Conservation (phyloP, 108 stramenopile species). For the Cyclotella sp. region DNA sequence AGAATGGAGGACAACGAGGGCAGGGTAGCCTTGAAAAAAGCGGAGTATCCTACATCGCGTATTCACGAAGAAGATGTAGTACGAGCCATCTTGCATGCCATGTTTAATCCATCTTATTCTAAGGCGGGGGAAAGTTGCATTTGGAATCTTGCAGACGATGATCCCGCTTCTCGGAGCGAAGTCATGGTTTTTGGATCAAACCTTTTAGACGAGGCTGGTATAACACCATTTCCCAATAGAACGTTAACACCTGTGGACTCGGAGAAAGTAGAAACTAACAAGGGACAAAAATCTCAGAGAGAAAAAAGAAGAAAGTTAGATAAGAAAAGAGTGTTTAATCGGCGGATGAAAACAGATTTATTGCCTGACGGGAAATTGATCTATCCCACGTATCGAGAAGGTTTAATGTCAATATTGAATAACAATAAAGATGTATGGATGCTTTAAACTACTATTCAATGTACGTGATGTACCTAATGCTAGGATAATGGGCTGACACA, state of each 20-base stretch:
- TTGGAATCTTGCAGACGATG: conserved; percentile 80
- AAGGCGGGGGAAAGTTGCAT: conserved; percentile 13
- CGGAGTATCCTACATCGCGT: conserved; percentile 58
- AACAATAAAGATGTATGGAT: conserved; percentile 26
- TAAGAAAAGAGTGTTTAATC: conserved; percentile 62
- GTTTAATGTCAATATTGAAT: conserved; percentile 38
- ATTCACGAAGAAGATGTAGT: conserved; percentile 70
- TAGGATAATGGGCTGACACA: no score
- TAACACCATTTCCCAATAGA: conserved; percentile 5
- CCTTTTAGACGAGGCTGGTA: conserved; percentile 33
- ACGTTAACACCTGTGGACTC: neutral
- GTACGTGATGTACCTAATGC: no score
- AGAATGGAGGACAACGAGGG: neutral
- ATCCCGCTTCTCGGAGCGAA: conserved; percentile 59
- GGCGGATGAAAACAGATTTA: conserved; percentile 51
- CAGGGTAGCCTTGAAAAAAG: neutral
- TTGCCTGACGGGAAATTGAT: conserved; percentile 33
- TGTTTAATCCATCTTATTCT: conserved; percentile 28
- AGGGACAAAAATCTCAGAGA: conserved; percentile 28
- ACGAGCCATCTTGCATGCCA: conserved; percentile 55
- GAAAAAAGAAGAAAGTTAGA: conserved; percentile 57
- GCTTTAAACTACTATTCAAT: neutral
- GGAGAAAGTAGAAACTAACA: neutral
- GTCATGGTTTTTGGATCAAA: conserved; percentile 54
- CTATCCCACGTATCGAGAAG: conserved; percentile 77